phyloP scores from a whole-genome alignment of 106 monocot genomes.

The Apostasia ramifera region DNA sequence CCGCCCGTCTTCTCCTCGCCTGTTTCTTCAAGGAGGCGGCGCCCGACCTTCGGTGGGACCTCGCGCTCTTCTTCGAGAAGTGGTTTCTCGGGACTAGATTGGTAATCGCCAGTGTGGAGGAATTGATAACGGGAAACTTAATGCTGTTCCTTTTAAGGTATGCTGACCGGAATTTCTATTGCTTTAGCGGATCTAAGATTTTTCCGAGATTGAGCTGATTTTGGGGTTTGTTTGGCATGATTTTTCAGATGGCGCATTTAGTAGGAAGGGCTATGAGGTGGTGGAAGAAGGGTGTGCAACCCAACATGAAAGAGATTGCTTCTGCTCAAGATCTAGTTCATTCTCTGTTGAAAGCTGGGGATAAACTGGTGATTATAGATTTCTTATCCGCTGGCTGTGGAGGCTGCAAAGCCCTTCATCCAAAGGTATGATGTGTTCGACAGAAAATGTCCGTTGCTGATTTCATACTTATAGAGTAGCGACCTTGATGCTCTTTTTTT shows the following conservation, averaged over 20 bases:
- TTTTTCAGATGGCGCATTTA: conserved; percentile 44
- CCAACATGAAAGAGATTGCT: conserved; percentile 86
- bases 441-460: background rate
- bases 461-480: background rate
- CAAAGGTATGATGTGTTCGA: conserved; percentile 43
- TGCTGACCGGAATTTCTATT: background rate
- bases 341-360: conserved; percentile 50
- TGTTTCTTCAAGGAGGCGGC: background rate
- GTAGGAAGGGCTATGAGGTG: conserved; percentile 60
- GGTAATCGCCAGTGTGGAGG: no score
- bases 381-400: conserved; percentile 95
- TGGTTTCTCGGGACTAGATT: conserved; percentile 4
- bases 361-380: conserved; percentile 74
- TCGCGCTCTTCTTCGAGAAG: no score
- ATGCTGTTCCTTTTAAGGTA: conserved; percentile 2
- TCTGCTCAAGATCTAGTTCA: conserved; percentile 78
- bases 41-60: background rate
- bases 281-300: conserved; percentile 81
- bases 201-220: background rate
- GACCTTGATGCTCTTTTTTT: background rate
- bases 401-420: conserved; percentile 81
- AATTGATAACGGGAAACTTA: background rate
- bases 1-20: background rate
- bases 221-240: background rate
- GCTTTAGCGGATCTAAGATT: background rate